phyloP scores from a whole-genome alignment of 1,284 basidiomycete genomes.

The Cutaneotrichosporon cavernicola region DNA sequence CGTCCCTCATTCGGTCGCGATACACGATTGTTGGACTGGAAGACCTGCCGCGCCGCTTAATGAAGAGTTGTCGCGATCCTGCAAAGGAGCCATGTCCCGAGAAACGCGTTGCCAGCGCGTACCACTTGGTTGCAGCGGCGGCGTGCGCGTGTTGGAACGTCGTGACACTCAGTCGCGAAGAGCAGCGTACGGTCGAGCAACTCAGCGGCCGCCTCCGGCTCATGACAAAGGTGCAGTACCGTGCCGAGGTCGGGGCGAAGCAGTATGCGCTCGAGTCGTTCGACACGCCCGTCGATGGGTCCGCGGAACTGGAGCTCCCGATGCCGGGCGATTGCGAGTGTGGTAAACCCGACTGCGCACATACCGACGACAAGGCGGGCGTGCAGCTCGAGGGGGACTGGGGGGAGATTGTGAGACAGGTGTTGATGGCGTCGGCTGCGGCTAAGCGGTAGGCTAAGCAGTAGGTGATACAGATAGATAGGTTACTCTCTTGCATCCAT shows the following conservation, averaged over 20 bases:
- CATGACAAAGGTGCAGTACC: not conserved
- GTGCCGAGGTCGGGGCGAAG: not conserved
- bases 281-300: not conserved
- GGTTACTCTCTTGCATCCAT: too few species aligned
- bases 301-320: not conserved
- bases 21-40: not conserved
- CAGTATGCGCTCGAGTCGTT: not conserved
- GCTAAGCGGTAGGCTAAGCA: not conserved
- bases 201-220: not conserved
- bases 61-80: not conserved
- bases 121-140: not conserved
- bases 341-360: not conserved
- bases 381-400: not conserved
- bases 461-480: not conserved
- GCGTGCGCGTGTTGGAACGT: not conserved
- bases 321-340: not conserved
- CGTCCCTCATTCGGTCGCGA: not conserved
- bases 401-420: slow-evolving; percentile 1
- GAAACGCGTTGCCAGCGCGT: not conserved
- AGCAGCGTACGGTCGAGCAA: not conserved
- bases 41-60: not conserved
- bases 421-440: not conserved
- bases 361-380: not conserved
- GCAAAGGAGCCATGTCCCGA: not conserved
- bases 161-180: too few species aligned